Evolutionary conservation across 108 stramenopile genomes (phyloP).

Genomic region (Skeletonema menzelii): DNA sequence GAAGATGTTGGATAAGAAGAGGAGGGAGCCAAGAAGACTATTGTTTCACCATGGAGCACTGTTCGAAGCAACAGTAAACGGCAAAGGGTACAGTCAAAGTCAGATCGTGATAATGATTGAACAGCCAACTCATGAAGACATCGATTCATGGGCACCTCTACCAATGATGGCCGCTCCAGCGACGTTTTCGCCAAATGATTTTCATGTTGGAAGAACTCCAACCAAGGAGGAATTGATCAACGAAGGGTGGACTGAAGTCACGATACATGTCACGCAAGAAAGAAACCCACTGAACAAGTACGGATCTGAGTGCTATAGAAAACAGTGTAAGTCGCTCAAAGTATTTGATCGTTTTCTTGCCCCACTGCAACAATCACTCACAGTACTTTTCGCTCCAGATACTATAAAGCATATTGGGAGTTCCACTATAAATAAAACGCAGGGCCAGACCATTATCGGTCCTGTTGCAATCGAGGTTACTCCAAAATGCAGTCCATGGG

Average conservation of each 20-base stretch:
- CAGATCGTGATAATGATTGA: constrained; percentile 20
- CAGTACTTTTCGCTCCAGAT: too few species aligned
- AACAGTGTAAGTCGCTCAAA: too few species aligned
- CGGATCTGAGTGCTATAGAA: neutral
- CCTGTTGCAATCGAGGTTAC: constrained; percentile 4
- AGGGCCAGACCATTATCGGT: constrained; percentile 13
- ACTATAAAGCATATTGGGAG: constrained; percentile 6
- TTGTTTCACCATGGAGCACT: constrained; percentile 15
- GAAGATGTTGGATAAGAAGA: neutral
- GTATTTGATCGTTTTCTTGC: too few species aligned
- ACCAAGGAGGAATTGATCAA: neutral
- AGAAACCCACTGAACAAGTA: neutral
- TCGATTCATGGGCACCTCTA: neutral
- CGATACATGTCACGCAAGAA: neutral
- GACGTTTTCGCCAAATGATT: neutral
- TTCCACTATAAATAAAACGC: constrained; percentile 18
- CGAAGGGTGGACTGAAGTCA: constrained; percentile 10
- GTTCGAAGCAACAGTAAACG: constrained; percentile 19
- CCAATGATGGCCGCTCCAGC: neutral
- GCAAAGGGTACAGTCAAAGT: neutral
- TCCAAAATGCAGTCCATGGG: neutral
- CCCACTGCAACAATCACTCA: too few species aligned
- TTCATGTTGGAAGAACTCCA: neutral
- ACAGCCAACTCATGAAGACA: neutral
- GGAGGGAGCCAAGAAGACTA: constrained; percentile 4